Conservation (phyloP, 1,284 basidiomycete species). For the Rhodofomes roseus region DNA sequence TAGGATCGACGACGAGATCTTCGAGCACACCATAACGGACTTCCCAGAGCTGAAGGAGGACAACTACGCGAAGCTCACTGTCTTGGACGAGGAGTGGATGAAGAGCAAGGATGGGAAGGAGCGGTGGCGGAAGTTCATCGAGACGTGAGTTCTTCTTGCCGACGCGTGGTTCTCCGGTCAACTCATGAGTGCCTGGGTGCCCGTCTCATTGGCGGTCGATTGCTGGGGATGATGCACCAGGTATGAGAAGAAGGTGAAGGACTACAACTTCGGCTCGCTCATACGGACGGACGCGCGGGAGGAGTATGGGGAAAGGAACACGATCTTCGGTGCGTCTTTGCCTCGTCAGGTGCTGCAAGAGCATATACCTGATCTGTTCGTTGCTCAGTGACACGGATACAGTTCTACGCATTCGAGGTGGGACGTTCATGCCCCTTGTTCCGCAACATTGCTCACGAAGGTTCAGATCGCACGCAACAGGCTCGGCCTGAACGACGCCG, state of each 20-base stretch:
- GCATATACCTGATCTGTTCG: neutral
- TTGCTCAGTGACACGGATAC: slow-evolving; percentile 69
- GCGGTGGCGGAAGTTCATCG: slow-evolving; percentile 90
- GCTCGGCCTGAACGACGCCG: slow-evolving; percentile 86
- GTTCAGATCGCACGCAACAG: slow-evolving; percentile 86
- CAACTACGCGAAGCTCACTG: slow-evolving; percentile 64
- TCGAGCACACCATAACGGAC: slow-evolving; percentile 65
- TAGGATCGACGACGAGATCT: slow-evolving; percentile 92
- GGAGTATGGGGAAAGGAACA: slow-evolving; percentile 92
- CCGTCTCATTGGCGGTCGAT: too few relatives aligned
- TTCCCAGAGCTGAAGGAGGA: slow-evolving; percentile 83
- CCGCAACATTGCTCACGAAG: slow-evolving; percentile 3
- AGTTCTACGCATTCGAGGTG: slow-evolving; percentile 93
- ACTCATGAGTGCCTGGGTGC: neutral
- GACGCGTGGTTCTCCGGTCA: neutral
- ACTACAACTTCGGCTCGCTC: slow-evolving; percentile 97
- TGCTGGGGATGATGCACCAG: slow-evolving; percentile 29
- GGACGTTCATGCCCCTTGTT: slow-evolving; percentile 8
- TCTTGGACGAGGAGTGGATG: slow-evolving; percentile 92
- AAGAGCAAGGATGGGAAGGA: slow-evolving; percentile 91
- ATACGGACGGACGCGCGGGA: slow-evolving; percentile 79
- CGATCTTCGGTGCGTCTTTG: slow-evolving; percentile 78
- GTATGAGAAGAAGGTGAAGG: slow-evolving; percentile 85
- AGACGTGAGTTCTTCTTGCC: slow-evolving; percentile 53
- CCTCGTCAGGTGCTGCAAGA: neutral